These are phyloP conservation scores for Yamadazyma philogaea DNA, from an alignment of 805 yeast species.

Conservation along the genomic window DNA sequence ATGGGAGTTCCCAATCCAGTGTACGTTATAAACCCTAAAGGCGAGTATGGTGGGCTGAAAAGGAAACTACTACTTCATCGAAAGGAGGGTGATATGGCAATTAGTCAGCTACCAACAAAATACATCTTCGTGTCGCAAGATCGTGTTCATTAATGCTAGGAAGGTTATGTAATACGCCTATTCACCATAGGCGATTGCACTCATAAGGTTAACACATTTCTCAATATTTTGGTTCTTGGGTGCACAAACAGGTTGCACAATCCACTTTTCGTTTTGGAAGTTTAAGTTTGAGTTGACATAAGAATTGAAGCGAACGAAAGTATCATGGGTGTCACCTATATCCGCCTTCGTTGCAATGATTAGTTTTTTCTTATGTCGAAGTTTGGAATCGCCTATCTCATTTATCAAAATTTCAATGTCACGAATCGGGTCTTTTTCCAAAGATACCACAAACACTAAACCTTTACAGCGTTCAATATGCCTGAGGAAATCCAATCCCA, in stretches of 20 bases:
- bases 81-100: too few relatives aligned
- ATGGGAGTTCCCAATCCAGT: constrained; percentile 74
- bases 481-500: constrained; percentile 89
- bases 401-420: constrained; percentile 61
- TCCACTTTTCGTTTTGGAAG: constrained; percentile 47
- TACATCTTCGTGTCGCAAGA: too few relatives aligned
- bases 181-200: constrained; percentile 40
- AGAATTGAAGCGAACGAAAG: constrained; percentile 43
- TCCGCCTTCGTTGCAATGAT: constrained; percentile 97
- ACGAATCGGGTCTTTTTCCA: constrained; percentile 64
- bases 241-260: constrained; percentile 83
- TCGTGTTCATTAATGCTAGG: too few relatives aligned
- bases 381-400: constrained; percentile 69
- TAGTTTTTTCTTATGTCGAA: constrained; percentile 59
- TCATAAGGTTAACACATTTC: constrained; percentile 67
- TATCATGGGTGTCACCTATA: constrained; percentile 49
- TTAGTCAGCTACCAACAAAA: too few relatives aligned
- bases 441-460: constrained; percentile 77
- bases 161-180: too few relatives aligned
- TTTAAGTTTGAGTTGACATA: constrained; percentile 31
- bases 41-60: too few relatives aligned
- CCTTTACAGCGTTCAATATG: constrained; percentile 93
- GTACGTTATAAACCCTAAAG: constrained; percentile 69
- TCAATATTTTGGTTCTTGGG: constrained; percentile 68
- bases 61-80: too few relatives aligned